phyloP scores from a whole-genome alignment of 2,329 filamentous ascomycete genomes.

The Pestalotiopsis sp. region DNA sequence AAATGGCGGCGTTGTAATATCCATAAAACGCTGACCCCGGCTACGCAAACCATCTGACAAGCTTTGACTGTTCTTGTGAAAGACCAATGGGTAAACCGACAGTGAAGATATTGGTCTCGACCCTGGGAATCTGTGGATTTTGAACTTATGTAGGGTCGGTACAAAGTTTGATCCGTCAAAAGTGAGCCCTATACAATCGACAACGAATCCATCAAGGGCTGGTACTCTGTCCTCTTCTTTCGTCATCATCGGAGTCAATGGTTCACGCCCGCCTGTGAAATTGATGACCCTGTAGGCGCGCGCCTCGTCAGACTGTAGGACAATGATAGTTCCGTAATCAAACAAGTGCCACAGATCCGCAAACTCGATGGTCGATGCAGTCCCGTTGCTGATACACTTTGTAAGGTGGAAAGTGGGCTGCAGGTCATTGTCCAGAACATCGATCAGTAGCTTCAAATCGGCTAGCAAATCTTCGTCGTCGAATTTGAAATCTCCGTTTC shows the following conservation, averaged over 20 bases:
- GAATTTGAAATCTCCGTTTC: not conserved
- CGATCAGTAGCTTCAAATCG: not conserved
- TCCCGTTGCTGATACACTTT: not conserved
- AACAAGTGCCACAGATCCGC: constrained; percentile 5
- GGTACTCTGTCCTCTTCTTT: not conserved
- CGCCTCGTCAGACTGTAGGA: not conserved
- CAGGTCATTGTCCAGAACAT: not conserved
- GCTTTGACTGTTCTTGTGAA: not conserved
- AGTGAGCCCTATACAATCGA: constrained; percentile 4
- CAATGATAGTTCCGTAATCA: not conserved
- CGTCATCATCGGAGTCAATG: not conserved
- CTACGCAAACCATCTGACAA: not conserved
- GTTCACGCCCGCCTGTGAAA: not conserved
- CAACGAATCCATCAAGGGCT: not conserved
- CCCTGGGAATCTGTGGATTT: not conserved
- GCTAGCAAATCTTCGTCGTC: not conserved
- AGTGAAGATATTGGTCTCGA: constrained; percentile 3
- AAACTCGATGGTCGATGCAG: not conserved
- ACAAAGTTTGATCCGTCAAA: constrained; percentile 3
- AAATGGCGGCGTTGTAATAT: not conserved
- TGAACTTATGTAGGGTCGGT: not conserved
- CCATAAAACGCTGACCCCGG: not conserved
- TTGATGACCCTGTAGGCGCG: not conserved
- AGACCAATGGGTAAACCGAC: not conserved
- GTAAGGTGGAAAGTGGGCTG: not conserved